Evolutionary conservation across 1,139 yeast species (phyloP), one percentile per base, ranked within the genome.

Genomic region (Kurtzmaniella quercitrusa): DNA sequence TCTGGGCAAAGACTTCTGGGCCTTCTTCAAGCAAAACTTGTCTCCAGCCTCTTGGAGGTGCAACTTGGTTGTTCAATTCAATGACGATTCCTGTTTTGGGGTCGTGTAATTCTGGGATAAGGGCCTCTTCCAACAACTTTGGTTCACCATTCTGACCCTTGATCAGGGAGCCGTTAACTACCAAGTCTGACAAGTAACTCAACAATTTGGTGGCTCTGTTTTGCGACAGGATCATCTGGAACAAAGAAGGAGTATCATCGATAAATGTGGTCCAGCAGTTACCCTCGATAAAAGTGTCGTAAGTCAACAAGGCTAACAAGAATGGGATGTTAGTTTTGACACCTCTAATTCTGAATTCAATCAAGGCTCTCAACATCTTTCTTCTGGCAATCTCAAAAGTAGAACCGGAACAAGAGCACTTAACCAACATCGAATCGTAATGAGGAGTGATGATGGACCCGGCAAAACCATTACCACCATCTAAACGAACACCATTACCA

Each of bases 391-490:
- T 91, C 70, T 94, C 99, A 65, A 82, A 94, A 43, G 96, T 91
- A 32, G 97, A 86, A 47, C 98, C 98, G 22, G 95, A 82, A 63
- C 98, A 89, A 33, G 96, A 81, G 66, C 98, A 94, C 68, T 93
- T 93, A 51, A 93, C 98, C 77, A 93, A 78, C 97, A 93, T 88
- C 39, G 98, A 91, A 68, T 93, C 99, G 68, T 93, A 93, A 68
- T 89, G 96, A 39, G 99, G 98, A 30, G 96, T 84, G 53, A 93
- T 93, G 52, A 94, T 83, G 26, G 98, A 88, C 52, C 99, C 99
- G n/a, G 97, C 95, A 67, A 89, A 93, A 6, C 98, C 98, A 61
- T 93, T 93, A 69, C 98, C 98, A 73, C 98, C 99, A 63, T 93
- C 99, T 54, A 93, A 77, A 71, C 99, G 84, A 40, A 93, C 97